A percentile compares a stretch with the other conserved stretches of the same genome.
phyloP scores from a whole-genome alignment of 345 rosid genomes.

The Anacardium occidentale region DNA sequence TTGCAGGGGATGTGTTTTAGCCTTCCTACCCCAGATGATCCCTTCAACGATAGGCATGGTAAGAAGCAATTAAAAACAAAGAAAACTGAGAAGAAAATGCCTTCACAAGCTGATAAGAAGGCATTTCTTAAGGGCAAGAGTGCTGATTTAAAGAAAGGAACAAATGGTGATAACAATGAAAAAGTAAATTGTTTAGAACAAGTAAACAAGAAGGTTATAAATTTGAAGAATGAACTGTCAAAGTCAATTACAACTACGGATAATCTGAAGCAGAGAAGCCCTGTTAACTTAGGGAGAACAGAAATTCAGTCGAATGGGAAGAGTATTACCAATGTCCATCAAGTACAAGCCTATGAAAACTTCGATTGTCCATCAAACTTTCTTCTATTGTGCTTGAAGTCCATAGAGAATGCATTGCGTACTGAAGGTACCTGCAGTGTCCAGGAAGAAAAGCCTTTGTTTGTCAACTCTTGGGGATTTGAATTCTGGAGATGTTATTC shows the following conservation, averaged over 20 bases:
- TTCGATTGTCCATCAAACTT: constrained; percentile 55
- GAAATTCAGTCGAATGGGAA: constrained; percentile 23
- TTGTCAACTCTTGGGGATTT: constrained; percentile 68
- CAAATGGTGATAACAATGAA: constrained; percentile 3
- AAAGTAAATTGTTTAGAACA: constrained; percentile 17
- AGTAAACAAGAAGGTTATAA: constrained; percentile 10
- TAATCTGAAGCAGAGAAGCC: constrained; percentile 9
- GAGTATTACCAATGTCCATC: constrained; percentile 17
- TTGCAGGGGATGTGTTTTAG: constrained; percentile 91
- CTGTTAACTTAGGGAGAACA: neutral
- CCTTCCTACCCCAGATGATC: constrained; percentile 78
- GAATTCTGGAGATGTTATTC: constrained; percentile 73
- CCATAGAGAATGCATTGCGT: constrained; percentile 51
- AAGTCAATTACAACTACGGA: constrained; percentile 14
- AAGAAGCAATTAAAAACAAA: constrained; percentile 35
- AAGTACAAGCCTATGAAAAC: constrained; percentile 25
- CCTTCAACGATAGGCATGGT: constrained; percentile 61
- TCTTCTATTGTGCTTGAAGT: constrained; percentile 54
- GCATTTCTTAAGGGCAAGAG: constrained; percentile 18
- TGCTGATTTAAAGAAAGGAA: constrained; percentile 16
- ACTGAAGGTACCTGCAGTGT: constrained; percentile 28
- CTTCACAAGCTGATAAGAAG: constrained; percentile 19
- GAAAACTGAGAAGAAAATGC: constrained; percentile 25
- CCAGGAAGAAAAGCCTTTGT: constrained; percentile 45
- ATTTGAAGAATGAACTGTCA: constrained; percentile 23